Evolutionary conservation across 108 stramenopile genomes (phyloP), one percentile per base, ranked within the genome.

Genomic region (Stephanodiscus minutulus): DNA sequence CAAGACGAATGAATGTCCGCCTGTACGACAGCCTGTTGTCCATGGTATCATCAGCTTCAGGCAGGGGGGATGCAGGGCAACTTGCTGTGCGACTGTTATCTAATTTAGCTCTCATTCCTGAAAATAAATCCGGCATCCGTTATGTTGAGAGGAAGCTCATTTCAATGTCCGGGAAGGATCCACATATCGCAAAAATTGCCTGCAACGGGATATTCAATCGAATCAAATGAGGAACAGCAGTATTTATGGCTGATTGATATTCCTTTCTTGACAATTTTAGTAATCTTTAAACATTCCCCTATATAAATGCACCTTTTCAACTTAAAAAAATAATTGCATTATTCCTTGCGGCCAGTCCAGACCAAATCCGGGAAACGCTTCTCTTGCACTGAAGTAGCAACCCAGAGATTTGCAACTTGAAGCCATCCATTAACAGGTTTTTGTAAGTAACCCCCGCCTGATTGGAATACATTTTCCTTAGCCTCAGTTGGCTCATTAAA

Each of bases 1-100:
- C 69, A 9, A 72, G 43, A 65, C 70, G 81, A 24, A 61, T 77
- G 25, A 82, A 77, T 72, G 66, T 73, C 37, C 76, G 82, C 0
- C 69, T 91, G 7, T 94, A 80, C 57, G 89, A 94, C 74, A 83
- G 89, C 27, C 49, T 94, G 10, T 33, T 91, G 12, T 88, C 91
- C 17, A 85, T 87, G 74, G 69, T 94, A 60, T 81, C 89, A 24
- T 80, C 86, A 8, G 67, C 74, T n/a, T 81, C 85, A 20, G 90
- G 87, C 28, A 79, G 88, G 28, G 82, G 78, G 18, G 90, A 94
- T 66, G 86, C 89, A 7, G 83, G 83, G 3, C 37, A 66, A 43
- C 68, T 91, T 48, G 93, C 93, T 10, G 48, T 72, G 10, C 83
- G 86, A 56, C 63, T 94, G 0, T 71, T 94, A 47, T 25, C 74